A percentile compares a stretch with the other conserved stretches of the same genome.
These are phyloP conservation scores for Fusarium longipes DNA, from an alignment of 2,329 filamentous ascomycete species.

Conservation along the genomic window DNA sequence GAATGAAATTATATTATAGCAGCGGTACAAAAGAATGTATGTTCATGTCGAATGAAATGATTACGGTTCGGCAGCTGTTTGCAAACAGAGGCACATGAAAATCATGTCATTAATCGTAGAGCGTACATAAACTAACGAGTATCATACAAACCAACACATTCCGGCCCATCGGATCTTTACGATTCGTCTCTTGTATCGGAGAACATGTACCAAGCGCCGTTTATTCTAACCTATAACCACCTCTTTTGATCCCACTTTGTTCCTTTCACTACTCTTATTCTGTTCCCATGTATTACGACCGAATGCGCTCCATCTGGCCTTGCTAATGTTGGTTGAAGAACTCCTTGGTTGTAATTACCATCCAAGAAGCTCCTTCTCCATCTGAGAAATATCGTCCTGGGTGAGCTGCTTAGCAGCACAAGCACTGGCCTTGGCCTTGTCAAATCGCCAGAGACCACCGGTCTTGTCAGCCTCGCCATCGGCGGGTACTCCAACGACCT, in stretches of 20 bases:
- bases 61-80: background rate
- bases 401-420: slow-evolving; percentile 53
- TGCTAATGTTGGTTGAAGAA: slow-evolving; percentile 1
- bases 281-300: slow-evolving; percentile 22
- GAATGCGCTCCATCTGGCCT: background rate
- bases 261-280: background rate
- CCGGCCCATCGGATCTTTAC: slow-evolving; percentile 8
- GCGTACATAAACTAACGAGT: slow-evolving; percentile 27
- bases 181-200: slow-evolving; percentile 13
- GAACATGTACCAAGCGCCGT: slow-evolving; percentile 30
- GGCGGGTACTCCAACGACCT: slow-evolving; percentile 58
- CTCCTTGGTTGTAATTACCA: slow-evolving; percentile 46
- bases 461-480: slow-evolving; percentile 70
- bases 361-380: slow-evolving; percentile 59
- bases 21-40: background rate
- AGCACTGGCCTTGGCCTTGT: slow-evolving; percentile 59
- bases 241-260: slow-evolving; percentile 15
- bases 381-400: slow-evolving; percentile 54
- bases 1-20: background rate
- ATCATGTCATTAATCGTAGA: slow-evolving; percentile 36
- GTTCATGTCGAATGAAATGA: background rate
- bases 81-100: slow-evolving; percentile 5
- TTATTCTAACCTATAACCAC: slow-evolving; percentile 31
- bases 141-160: slow-evolving; percentile 37
- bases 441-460: slow-evolving; percentile 70